Base-by-base conservation (phyloP, 495 filamentous ascomycete genomes). In the Annulohypoxylon bovei region DNA sequence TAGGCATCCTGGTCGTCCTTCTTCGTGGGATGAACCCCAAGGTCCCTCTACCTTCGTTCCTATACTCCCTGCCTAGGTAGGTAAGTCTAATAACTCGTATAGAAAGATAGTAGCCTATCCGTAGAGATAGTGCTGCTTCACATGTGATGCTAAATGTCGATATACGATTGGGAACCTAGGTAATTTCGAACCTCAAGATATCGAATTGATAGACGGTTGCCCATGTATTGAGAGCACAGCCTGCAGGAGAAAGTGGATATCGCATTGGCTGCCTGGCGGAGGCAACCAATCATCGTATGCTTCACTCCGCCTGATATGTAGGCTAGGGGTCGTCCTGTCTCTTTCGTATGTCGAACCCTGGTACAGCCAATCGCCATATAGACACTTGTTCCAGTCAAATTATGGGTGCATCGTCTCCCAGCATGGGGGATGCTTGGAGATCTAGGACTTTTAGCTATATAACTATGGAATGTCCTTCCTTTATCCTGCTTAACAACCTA, bases 341-440 rank as follows among this genome's bases (percentile, higher is more conserved):
- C 39, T 35, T 56, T 28, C 33, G 27, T 37, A 58, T 65, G 32
- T 20, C 6, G 37, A 37, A 44, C 14, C 62, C 52, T 37, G 28
- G 62, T 53, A 14, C 42, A 42, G 6, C 63, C 63, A 66, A 66
- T 66, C 32, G 59, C 35, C 9, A n/a, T 22, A 9, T 32, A 6
- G 53, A 66, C 63, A 66, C 63, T 66, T 66, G 63, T 57, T 52
- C 63, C 63, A 66, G 42, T 66, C 54, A 59, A 27, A 53, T 46
- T 46, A 37, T 44, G 1, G 8, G 50, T 58, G 30, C 53, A 57
- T 40, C 20, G 12, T 22, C 22, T 3, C 20, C 40, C 14, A 57
- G 30, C 16, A 58, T 50, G 32, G n/a, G 42, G 32, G n/a, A 40
- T n/a, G 35, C 16, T 40, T 9, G 3, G 16, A 5, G 37, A 67